These are phyloP conservation scores for Fonsecaea nubica DNA, from an alignment of 2,329 filamentous ascomycete genomes.

Conservation along the genomic window DNA sequence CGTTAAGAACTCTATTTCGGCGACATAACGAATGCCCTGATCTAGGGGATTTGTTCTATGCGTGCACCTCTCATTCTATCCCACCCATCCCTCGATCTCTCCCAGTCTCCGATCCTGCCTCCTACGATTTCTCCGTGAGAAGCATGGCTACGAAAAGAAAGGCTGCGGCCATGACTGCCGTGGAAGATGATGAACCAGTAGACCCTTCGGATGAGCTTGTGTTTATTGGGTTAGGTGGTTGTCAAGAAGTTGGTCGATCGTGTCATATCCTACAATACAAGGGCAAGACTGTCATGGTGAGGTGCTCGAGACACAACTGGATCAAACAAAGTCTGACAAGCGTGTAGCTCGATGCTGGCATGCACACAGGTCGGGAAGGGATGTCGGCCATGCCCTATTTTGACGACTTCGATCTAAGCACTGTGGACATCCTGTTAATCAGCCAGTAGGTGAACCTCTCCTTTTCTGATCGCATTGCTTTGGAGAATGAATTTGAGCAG, in stretches of 20 bases:
- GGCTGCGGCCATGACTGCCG: constrained; percentile 71
- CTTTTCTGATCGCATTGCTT: constrained; percentile 37
- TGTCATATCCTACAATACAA: constrained; percentile 99
- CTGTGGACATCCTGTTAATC: constrained; percentile 93
- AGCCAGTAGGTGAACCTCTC: constrained; percentile 82
- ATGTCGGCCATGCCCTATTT: constrained; percentile 94
- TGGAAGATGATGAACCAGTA: constrained; percentile 78
- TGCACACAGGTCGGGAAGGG: constrained; percentile 85
- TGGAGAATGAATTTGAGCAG: constrained; percentile 13
- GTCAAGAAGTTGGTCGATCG: constrained; percentile 95
- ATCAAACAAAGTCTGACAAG: constrained; percentile 21
- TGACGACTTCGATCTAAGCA: constrained; percentile 97
- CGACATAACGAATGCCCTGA: neutral
- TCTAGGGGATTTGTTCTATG: neutral
- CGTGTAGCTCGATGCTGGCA: constrained; percentile 86
- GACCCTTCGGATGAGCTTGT: constrained; percentile 93
- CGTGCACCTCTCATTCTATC: neutral
- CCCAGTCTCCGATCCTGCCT: neutral
- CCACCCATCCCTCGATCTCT: neutral
- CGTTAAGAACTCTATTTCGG: neutral
- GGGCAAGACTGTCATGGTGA: constrained; percentile 97
- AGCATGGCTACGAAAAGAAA: constrained; percentile 94
- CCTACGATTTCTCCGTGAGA: neutral
- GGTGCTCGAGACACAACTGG: constrained; percentile 39
- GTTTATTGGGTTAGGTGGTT: constrained; percentile 91